Evolutionary conservation across 2,329 filamentous ascomycete species (phyloP).

Genomic region (Bipolaris zeicola): DNA sequence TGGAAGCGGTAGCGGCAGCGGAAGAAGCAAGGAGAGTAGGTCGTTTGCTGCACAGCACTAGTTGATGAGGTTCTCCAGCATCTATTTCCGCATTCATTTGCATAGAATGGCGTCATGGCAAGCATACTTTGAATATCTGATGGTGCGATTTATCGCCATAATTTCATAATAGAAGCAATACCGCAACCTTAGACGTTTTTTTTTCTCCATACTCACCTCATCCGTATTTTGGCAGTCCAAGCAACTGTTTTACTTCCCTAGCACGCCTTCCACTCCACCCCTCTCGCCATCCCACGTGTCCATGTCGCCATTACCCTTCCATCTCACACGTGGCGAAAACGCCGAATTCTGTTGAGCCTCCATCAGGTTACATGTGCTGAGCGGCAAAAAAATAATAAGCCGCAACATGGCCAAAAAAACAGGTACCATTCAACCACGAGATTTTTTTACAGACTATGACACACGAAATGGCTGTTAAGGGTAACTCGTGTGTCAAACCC

Average conservation of each 20-base stretch:
- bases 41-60: slow-evolving; percentile 22
- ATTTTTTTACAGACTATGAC: slow-evolving; percentile 23
- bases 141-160: not conserved
- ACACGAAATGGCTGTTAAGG: slow-evolving; percentile 31
- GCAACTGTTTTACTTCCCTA: too few species aligned
- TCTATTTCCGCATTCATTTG: not conserved
- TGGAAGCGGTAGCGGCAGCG: not conserved
- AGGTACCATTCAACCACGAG: slow-evolving; percentile 7
- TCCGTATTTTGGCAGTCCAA: too few species aligned
- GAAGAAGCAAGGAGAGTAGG: slow-evolving; percentile 32
- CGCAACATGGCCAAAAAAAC: slow-evolving; percentile 18
- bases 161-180: not conserved
- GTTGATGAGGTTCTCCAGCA: not conserved
- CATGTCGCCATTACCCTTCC: slow-evolving; percentile 1
- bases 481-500: slow-evolving; percentile 28
- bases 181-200: too few species aligned
- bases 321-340: slow-evolving; percentile 11
- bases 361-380: not conserved
- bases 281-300: not conserved
- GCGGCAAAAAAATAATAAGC: slow-evolving; percentile 16
- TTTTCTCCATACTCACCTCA: too few species aligned
- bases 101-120: not conserved
- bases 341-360: slow-evolving; percentile 23
- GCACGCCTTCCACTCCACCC: not conserved
- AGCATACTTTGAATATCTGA: not conserved